These are phyloP conservation scores for Hypoxylon crocopeplum DNA, from an alignment of 495 filamentous ascomycete genomes.

Conservation along the genomic window DNA sequence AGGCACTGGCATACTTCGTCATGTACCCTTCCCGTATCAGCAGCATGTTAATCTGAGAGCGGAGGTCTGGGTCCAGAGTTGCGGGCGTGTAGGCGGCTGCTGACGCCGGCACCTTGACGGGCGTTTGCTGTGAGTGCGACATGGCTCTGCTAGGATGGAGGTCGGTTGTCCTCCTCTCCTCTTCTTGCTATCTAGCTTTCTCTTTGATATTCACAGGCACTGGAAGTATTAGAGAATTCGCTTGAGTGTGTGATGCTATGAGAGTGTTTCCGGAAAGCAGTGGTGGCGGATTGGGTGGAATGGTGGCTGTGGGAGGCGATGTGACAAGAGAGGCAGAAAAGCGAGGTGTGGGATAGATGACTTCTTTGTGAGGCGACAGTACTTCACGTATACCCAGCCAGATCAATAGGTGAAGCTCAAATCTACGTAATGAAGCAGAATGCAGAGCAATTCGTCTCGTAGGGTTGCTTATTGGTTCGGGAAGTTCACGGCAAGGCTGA, in stretches of 20 bases:
- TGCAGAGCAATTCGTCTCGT: conserved; percentile 4
- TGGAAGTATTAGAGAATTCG: background rate
- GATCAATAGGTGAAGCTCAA: background rate
- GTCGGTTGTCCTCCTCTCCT: conserved; percentile 5
- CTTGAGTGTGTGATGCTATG: background rate
- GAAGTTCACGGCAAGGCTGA: conserved; percentile 32
- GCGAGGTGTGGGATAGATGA: too few relatives aligned
- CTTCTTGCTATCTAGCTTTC: background rate
- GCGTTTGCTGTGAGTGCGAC: conserved; percentile 46
- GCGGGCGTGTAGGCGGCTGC: conserved; percentile 57
- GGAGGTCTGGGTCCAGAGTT: conserved; percentile 58
- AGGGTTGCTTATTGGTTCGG: background rate
- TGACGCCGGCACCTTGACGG: conserved; percentile 59
- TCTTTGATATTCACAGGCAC: background rate
- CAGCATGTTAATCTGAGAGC: conserved; percentile 59
- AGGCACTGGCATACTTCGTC: conserved; percentile 47
- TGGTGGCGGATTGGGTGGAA: conserved; percentile 18
- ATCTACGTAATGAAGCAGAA: background rate
- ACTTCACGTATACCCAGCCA: background rate
- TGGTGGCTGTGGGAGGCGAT: background rate
- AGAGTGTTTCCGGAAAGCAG: background rate
- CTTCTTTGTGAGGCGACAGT: background rate
- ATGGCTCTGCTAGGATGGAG: conserved; percentile 9
- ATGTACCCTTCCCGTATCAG: conserved; percentile 58
- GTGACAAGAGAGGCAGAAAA: too few relatives aligned